Percentiles rank a stretch among this genome's conserved stretches.
Conservation (phyloP, 2,329 filamentous ascomycete genomes). For the Scleromitrula shiraiana region DNA sequence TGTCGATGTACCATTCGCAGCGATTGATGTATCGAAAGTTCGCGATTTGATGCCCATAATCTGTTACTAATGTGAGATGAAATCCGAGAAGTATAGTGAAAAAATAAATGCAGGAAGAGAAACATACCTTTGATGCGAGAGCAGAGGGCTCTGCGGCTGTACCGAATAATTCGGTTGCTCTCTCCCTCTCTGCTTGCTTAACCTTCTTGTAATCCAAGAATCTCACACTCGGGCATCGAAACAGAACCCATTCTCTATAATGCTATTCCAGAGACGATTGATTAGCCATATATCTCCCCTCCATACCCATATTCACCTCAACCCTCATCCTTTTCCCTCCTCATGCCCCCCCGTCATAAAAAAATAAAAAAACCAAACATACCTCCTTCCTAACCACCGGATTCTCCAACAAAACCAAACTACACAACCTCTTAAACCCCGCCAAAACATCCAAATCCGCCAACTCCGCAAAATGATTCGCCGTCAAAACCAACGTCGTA, state of each 20-base stretch:
- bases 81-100: neutral
- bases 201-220: slow-evolving; percentile 93
- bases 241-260: slow-evolving; percentile 88
- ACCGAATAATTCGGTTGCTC: slow-evolving; percentile 77
- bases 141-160: slow-evolving; percentile 69
- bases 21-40: slow-evolving; percentile 47
- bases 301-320: neutral
- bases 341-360: neutral
- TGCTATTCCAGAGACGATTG: slow-evolving; percentile 45
- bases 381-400: slow-evolving; percentile 91
- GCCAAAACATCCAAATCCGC: slow-evolving; percentile 79
- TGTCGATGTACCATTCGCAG: slow-evolving; percentile 38
- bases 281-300: neutral
- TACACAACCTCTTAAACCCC: slow-evolving; percentile 61
- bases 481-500: slow-evolving; percentile 70
- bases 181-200: slow-evolving; percentile 71
- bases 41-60: slow-evolving; percentile 81
- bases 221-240: slow-evolving; percentile 73
- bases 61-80: too few relatives aligned
- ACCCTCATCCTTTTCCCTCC: neutral
- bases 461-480: slow-evolving; percentile 76
- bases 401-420: slow-evolving; percentile 77
- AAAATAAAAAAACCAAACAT: slow-evolving; percentile 29
- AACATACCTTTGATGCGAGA: slow-evolving; percentile 61
- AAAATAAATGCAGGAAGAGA: neutral